These are phyloP conservation scores for Erodium maritimum DNA, from an alignment of 345 rosid genomes.

Conservation along the genomic window DNA sequence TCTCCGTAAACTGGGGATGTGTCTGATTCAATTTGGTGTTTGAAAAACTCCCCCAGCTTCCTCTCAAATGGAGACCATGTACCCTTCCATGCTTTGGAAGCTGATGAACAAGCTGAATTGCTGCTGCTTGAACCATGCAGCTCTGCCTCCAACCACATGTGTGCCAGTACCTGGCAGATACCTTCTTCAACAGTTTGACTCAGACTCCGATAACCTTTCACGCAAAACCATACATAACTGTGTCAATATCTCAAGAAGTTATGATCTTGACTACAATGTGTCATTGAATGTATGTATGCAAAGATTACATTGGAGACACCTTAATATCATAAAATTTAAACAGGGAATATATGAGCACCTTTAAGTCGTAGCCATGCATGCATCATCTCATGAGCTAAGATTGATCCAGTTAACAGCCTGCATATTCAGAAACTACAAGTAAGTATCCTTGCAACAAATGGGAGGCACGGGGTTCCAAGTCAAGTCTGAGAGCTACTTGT, in stretches of 20 bases:
- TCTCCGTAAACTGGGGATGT: constrained; percentile 77
- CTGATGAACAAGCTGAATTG: constrained; percentile 38
- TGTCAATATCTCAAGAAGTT: background rate
- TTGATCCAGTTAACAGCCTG: constrained; percentile 93
- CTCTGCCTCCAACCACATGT: constrained; percentile 96
- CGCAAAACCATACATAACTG: background rate
- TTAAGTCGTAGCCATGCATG: constrained; percentile 98
- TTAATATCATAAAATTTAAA: background rate
- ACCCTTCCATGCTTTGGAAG: constrained; percentile 65
- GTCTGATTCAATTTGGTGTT: constrained; percentile 83
- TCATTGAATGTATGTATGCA: too few species aligned
- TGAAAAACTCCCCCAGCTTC: constrained; percentile 76
- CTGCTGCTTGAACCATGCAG: constrained; percentile 41
- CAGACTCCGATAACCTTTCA: constrained; percentile 70
- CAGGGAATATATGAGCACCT: constrained; percentile 28
- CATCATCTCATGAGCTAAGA: constrained; percentile 99
- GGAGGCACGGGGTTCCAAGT: background rate
- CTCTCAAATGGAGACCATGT: constrained; percentile 80
- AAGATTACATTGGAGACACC: too few species aligned
- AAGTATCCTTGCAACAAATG: background rate
- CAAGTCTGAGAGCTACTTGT: background rate
- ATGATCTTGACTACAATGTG: background rate
- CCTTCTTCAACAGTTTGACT: constrained; percentile 97
- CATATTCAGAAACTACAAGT: background rate
- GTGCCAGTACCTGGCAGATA: constrained; percentile 89